Percentiles rank a stretch among this genome's conserved stretches.
These are phyloP conservation scores for Hanseniaspora mollemarum DNA, from an alignment of 805 yeast genomes.

Conservation along the genomic window DNA sequence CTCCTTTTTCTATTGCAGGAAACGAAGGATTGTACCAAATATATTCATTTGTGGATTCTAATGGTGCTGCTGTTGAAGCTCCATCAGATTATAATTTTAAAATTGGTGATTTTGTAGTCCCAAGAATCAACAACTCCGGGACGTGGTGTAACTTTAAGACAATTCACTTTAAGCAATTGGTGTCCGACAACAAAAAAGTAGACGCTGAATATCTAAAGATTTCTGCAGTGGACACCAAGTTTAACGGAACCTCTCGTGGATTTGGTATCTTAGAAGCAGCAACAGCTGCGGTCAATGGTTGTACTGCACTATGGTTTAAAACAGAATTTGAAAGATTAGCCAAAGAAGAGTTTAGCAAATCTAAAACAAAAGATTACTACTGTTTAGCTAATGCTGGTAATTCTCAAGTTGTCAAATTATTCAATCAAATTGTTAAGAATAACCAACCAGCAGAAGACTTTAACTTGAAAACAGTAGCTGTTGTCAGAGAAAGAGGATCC, in stretches of 20 bases:
- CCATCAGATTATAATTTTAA: slow-evolving; percentile 39
- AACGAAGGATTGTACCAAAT: slow-evolving; percentile 88
- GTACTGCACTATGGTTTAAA: slow-evolving; percentile 83
- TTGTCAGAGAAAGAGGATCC: slow-evolving; percentile 76
- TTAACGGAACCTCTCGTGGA: slow-evolving; percentile 44
- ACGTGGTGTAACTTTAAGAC: slow-evolving; percentile 75
- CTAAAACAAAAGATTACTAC: slow-evolving; percentile 47
- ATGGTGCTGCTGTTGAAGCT: slow-evolving; percentile 34
- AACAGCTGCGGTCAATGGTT: slow-evolving; percentile 82
- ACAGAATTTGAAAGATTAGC: slow-evolving; percentile 28
- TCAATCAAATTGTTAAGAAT: slow-evolving; percentile 71
- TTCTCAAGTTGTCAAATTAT: slow-evolving; percentile 87
- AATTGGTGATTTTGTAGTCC: slow-evolving; percentile 82
- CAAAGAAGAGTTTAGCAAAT: slow-evolving; percentile 34
- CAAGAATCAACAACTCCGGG: slow-evolving; percentile 66
- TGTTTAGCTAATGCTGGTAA: slow-evolving; percentile 93
- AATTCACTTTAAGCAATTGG: background rate
- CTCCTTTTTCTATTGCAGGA: slow-evolving; percentile 74
- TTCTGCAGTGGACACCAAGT: slow-evolving; percentile 39
- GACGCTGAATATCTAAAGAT: background rate
- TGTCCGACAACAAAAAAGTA: background rate
- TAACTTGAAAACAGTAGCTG: slow-evolving; percentile 75
- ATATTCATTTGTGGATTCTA: slow-evolving; percentile 2
- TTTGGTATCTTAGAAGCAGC: slow-evolving; percentile 61
- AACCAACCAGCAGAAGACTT: slow-evolving; percentile 23